A percentile compares a stretch with the other conserved stretches of the same genome.
Conservation (phyloP, 2,329 filamentous ascomycete genomes). For the Fusarium hostae region DNA sequence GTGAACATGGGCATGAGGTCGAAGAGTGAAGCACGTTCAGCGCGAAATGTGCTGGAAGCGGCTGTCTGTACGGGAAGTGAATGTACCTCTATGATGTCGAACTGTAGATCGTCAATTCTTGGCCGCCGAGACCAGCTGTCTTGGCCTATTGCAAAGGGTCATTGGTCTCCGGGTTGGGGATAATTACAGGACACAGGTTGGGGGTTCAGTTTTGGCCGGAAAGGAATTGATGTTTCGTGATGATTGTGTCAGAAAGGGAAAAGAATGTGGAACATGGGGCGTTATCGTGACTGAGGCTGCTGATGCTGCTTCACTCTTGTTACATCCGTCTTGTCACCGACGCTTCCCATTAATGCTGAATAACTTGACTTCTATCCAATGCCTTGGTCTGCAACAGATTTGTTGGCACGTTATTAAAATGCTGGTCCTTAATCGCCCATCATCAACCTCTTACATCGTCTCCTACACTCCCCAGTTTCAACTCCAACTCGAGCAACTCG, state of each 20-base stretch:
- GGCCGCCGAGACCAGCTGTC: conserved; percentile 25
- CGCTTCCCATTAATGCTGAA: not conserved
- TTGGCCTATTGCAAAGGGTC: conserved; percentile 20
- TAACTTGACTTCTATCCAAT: conserved; percentile 24
- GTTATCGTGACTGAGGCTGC: conserved; percentile 24
- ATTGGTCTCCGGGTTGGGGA: conserved; percentile 7
- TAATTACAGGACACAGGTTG: not conserved
- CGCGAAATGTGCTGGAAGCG: conserved; percentile 9
- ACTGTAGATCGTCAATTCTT: conserved; percentile 33
- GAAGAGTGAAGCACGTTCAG: conserved; percentile 9
- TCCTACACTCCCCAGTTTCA: conserved; percentile 25
- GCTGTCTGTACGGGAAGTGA: conserved; percentile 10
- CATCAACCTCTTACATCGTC: conserved; percentile 34
- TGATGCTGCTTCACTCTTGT: conserved; percentile 26
- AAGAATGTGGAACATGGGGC: conserved; percentile 32
- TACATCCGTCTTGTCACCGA: conserved; percentile 24
- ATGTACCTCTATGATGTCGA: conserved; percentile 36
- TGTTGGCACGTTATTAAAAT: conserved; percentile 33
- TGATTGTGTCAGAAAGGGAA: conserved; percentile 9
- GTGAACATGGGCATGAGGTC: conserved; percentile 7
- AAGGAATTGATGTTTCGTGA: conserved; percentile 8
- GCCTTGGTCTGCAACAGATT: conserved; percentile 24
- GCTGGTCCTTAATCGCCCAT: conserved; percentile 33
- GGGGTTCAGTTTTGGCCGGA: not conserved
- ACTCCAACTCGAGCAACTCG: conserved; percentile 19